Evolutionary conservation across 2,329 filamentous ascomycete species (phyloP).

Genomic region (Apiospora sp.): DNA sequence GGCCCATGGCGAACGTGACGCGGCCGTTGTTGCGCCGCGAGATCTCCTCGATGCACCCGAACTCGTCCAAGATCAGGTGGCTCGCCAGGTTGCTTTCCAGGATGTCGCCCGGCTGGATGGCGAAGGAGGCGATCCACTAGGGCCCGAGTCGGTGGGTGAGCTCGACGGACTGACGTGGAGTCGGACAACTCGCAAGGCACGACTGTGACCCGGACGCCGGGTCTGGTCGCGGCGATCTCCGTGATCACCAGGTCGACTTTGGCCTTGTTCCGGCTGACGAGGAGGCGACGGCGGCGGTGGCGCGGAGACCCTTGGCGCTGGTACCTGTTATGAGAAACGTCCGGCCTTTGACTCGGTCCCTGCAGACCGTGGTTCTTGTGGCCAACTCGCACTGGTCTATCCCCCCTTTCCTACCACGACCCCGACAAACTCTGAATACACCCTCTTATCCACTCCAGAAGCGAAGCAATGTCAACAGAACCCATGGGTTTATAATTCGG

Average conservation of each 20-base stretch:
- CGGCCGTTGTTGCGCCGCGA: slow-evolving; percentile 23
- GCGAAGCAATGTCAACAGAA: too few relatives aligned
- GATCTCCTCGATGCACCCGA: not conserved
- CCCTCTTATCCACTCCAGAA: too few relatives aligned
- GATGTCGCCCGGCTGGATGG: slow-evolving; percentile 28
- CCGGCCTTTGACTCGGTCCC: slow-evolving; percentile 31
- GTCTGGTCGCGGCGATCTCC: slow-evolving; percentile 30
- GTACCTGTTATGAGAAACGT: slow-evolving; percentile 36
- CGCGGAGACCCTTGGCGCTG: slow-evolving; percentile 29
- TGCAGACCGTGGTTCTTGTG: slow-evolving; percentile 25
- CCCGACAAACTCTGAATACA: too few relatives aligned
- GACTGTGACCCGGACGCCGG: slow-evolving; percentile 30
- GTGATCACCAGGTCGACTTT: slow-evolving; percentile 33
- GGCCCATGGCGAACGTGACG: not conserved
- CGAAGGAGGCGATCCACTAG: slow-evolving; percentile 32
- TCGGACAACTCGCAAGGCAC: slow-evolving; percentile 25
- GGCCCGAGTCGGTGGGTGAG: slow-evolving; percentile 46
- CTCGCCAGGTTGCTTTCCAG: slow-evolving; percentile 26
- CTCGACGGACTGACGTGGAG: slow-evolving; percentile 35
- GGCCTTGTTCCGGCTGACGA: slow-evolving; percentile 31
- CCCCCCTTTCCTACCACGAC: too few relatives aligned
- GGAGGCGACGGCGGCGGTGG: slow-evolving; percentile 25
- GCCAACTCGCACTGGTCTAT: too few relatives aligned
- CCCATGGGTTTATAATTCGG: too few relatives aligned
- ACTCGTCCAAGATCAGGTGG: not conserved